These are phyloP conservation scores for Picea glauca DNA, from an alignment of 75 land plant genomes.

Conservation along the genomic window DNA sequence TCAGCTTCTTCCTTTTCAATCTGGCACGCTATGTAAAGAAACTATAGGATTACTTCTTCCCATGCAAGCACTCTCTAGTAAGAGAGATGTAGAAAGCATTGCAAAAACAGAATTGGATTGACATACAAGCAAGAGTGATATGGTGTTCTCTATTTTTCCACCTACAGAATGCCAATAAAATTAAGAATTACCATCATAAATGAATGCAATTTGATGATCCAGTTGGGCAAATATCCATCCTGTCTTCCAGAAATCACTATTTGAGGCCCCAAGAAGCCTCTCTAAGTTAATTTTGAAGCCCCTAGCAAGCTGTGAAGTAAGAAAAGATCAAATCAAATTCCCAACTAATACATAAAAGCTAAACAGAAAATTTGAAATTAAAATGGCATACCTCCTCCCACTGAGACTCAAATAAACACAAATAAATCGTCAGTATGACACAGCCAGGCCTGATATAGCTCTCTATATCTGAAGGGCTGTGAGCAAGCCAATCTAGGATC, in stretches of 20 bases:
- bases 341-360: neutral
- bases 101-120: neutral
- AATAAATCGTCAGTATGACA: constrained; percentile 67
- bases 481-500: constrained; percentile 85
- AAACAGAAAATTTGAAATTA: constrained; percentile 7
- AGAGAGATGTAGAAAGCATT: neutral
- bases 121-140: neutral
- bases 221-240: constrained; percentile 77
- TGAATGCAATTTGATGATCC: constrained; percentile 46
- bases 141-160: neutral
- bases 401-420: constrained; percentile 45
- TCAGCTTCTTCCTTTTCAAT: neutral
- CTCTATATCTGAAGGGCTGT: constrained; percentile 87
- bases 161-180: neutral
- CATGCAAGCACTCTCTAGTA: neutral
- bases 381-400: constrained; percentile 71
- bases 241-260: constrained; percentile 63
- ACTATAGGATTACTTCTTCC: neutral
- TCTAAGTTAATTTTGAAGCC: constrained; percentile 43
- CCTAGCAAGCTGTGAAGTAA: constrained; percentile 47
- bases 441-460: constrained; percentile 97
- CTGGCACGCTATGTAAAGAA: neutral
- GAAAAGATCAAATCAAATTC: constrained; percentile 9
- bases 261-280: constrained; percentile 40
- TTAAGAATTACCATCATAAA: constrained; percentile 54